phyloP scores from a whole-genome alignment of 2,329 filamentous ascomycete genomes.

The Magnaporthiopsis incrustans region DNA sequence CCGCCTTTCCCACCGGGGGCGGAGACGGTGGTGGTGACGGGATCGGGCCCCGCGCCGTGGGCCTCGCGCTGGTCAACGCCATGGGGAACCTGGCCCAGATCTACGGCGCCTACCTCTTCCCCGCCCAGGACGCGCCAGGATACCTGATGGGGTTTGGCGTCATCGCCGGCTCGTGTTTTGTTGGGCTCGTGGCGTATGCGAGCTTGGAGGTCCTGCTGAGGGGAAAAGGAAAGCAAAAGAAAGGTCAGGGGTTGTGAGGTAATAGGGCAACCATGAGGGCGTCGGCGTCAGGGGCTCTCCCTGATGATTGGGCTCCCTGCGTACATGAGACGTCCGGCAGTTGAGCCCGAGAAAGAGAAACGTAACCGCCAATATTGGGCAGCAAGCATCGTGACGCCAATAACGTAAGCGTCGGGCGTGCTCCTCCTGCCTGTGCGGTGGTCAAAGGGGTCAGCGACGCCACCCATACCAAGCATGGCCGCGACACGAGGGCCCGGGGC shows the following conservation, averaged over 20 bases:
- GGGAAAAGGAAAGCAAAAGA: too few relatives aligned
- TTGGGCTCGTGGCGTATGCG: slow-evolving; percentile 11
- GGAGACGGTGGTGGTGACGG: slow-evolving; percentile 20
- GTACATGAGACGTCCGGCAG: too few relatives aligned
- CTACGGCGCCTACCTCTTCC: slow-evolving; percentile 35
- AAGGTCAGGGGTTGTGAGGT: not conserved
- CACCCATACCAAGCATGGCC: not conserved
- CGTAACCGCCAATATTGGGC: too few relatives aligned
- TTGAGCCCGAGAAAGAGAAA: too few relatives aligned
- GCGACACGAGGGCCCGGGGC: too few relatives aligned
- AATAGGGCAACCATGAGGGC: not conserved
- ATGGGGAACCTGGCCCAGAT: slow-evolving; percentile 48
- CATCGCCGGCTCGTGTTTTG: slow-evolving; percentile 14
- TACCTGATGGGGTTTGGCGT: slow-evolving; percentile 16
- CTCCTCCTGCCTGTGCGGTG: too few relatives aligned
- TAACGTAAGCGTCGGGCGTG: too few relatives aligned
- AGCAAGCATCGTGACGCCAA: too few relatives aligned
- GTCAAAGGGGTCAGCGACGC: too few relatives aligned
- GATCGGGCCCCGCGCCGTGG: slow-evolving; percentile 34
- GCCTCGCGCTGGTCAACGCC: slow-evolving; percentile 43
- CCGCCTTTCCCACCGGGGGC: slow-evolving; percentile 26
- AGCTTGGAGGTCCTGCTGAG: slow-evolving; percentile 9
- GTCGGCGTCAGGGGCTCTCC: too few relatives aligned
- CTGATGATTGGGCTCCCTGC: too few relatives aligned
- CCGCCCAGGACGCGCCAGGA: slow-evolving; percentile 11